phyloP scores from a whole-genome alignment of 768 basidiomycete genomes.

The Mrakia gelida region DNA sequence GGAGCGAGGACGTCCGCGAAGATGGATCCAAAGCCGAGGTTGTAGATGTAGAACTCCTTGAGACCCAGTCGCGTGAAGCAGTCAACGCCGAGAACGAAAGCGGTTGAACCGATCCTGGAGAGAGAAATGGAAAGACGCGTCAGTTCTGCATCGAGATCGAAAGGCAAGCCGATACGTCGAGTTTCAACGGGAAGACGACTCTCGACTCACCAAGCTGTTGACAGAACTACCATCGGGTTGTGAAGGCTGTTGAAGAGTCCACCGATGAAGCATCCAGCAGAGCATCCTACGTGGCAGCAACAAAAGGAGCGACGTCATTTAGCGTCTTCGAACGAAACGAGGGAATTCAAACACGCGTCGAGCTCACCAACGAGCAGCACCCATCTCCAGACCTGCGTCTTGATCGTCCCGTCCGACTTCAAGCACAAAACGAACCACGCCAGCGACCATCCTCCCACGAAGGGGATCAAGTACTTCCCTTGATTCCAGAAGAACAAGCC shows the following conservation, averaged over 20 bases:
- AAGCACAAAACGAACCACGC: constrained; percentile 85
- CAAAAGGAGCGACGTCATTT: constrained; percentile 24
- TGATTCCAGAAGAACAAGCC: constrained; percentile 92
- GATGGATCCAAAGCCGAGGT: constrained; percentile 74
- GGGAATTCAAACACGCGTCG: constrained; percentile 11
- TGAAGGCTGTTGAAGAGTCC: constrained; percentile 83
- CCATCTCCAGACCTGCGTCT: constrained; percentile 74
- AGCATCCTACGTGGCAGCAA: constrained; percentile 52
- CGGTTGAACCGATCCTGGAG: constrained; percentile 67
- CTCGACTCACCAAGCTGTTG: constrained; percentile 56
- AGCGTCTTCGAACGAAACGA: constrained; percentile 25
- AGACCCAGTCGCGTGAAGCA: constrained; percentile 87
- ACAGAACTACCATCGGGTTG: constrained; percentile 76
- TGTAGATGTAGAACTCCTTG: constrained; percentile 98
- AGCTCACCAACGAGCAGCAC: constrained; percentile 74
- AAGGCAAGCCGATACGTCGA: neutral
- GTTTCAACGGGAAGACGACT: neutral
- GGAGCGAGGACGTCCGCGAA: constrained; percentile 66
- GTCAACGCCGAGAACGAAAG: constrained; percentile 79
- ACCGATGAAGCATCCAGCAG: constrained; percentile 71
- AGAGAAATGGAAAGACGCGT: neutral
- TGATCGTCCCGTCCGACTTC: constrained; percentile 73
- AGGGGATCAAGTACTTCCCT: constrained; percentile 63
- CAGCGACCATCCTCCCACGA: constrained; percentile 76
- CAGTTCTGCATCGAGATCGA: neutral